phyloP scores from a whole-genome alignment of 257 asterid genomes.

The Rubia yunnanensis region DNA sequence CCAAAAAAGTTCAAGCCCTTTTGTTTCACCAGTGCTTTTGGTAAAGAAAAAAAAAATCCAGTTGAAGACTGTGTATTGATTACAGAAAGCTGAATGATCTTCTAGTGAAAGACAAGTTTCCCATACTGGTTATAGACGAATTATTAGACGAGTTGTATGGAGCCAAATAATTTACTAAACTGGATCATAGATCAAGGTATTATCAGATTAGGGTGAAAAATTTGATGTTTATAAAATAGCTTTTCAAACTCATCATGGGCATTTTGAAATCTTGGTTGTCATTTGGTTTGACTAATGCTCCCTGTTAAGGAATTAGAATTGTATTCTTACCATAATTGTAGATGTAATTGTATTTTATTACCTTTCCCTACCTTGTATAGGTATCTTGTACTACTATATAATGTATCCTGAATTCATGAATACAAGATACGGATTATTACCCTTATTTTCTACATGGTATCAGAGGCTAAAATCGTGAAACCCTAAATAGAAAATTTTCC shows the following conservation, averaged over 20 bases:
- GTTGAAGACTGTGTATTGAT: background rate
- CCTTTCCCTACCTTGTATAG: too few relatives aligned
- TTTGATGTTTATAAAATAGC: background rate
- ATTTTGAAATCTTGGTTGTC: background rate
- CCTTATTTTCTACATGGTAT: too few relatives aligned
- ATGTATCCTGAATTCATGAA: too few relatives aligned
- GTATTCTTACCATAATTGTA: too few relatives aligned
- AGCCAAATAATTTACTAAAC: background rate
- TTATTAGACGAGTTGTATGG: background rate
- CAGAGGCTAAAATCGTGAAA: too few relatives aligned
- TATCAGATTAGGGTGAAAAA: background rate
- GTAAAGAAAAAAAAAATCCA: background rate
- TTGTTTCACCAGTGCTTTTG: background rate
- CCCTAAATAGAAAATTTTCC: too few relatives aligned
- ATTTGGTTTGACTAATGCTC: too few relatives aligned
- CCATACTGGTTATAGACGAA: background rate
- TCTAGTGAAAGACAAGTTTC: background rate
- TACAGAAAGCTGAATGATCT: background rate
- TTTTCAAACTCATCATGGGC: background rate
- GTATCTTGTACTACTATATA: too few relatives aligned
- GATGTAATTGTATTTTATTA: too few relatives aligned
- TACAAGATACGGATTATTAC: too few relatives aligned
- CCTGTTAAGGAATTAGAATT: too few relatives aligned
- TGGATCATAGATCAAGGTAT: background rate
- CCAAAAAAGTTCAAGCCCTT: background rate